phyloP scores from a whole-genome alignment of 306 rosid genomes.

The Gleditsia sinensis region DNA sequence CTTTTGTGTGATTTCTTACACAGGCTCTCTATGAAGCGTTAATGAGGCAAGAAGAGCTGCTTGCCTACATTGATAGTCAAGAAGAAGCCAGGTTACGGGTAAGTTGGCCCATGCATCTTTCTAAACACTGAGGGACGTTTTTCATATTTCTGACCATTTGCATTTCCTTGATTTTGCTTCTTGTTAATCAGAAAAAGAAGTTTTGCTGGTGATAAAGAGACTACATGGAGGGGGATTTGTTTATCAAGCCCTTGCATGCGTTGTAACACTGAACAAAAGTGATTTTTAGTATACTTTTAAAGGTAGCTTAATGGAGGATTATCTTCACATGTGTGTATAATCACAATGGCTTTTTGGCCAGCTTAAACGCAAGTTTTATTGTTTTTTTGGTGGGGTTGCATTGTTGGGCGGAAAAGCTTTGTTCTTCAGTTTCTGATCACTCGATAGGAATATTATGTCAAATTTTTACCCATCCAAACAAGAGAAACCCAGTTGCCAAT shows the following conservation, averaged over 20 bases:
- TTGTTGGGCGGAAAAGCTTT: background rate
- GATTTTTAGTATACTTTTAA: constrained; percentile 14
- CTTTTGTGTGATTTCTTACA: background rate
- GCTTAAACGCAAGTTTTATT: constrained; percentile 27
- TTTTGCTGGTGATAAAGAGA: constrained; percentile 71
- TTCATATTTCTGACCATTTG: background rate
- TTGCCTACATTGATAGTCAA: constrained; percentile 84
- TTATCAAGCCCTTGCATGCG: constrained; percentile 31
- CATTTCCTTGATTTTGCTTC: constrained; percentile 26
- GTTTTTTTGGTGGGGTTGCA: constrained; percentile 25
- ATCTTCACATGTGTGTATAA: constrained; percentile 35
- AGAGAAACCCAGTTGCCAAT: too few species aligned
- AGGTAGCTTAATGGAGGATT: constrained; percentile 21
- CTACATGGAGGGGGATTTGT: constrained; percentile 30
- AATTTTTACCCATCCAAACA: too few species aligned
- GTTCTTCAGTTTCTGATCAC: background rate
- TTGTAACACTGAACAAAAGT: background rate
- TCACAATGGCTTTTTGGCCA: constrained; percentile 26
- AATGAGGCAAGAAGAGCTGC: constrained; percentile 94
- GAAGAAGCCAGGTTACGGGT: constrained; percentile 86
- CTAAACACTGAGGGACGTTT: background rate
- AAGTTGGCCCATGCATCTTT: constrained; percentile 31
- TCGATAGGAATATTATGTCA: background rate
- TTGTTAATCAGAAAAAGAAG: constrained; percentile 69
- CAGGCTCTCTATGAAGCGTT: constrained; percentile 92